Conservation (phyloP, 73 alveolate genomes). For the Paramecium primaurelia region DNA sequence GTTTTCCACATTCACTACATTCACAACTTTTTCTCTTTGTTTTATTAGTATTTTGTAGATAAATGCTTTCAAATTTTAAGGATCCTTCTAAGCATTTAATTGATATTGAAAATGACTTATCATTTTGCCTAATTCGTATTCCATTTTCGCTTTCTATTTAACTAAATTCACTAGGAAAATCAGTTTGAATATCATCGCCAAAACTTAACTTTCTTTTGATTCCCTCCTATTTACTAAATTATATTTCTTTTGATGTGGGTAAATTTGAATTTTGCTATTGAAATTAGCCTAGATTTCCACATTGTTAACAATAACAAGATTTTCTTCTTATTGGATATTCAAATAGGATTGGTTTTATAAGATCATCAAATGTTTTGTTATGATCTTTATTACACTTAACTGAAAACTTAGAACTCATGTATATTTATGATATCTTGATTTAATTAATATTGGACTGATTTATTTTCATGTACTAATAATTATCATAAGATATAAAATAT, state of each 20-base stretch:
- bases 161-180: background rate
- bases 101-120: background rate
- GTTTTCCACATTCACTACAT: slow-evolving; percentile 18
- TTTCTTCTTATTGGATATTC: background rate
- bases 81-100: background rate
- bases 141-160: background rate
- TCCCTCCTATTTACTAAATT: background rate
- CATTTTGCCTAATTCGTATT: background rate
- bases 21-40: background rate
- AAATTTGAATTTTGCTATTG: background rate
- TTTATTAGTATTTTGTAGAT: background rate
- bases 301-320: background rate
- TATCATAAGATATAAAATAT: no score
- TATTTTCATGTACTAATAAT: background rate
- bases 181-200: background rate
- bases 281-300: background rate
- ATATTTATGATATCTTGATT: background rate
- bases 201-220: background rate
- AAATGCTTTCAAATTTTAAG: background rate
- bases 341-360: background rate
- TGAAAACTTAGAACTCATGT: background rate
- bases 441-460: background rate
- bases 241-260: background rate
- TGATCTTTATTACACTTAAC: background rate
- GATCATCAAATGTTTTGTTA: background rate